Evolutionary conservation across 2,329 filamentous ascomycete genomes (phyloP), one percentile per base, ranked within the genome.

Genomic region (Dactylellina sp.): DNA sequence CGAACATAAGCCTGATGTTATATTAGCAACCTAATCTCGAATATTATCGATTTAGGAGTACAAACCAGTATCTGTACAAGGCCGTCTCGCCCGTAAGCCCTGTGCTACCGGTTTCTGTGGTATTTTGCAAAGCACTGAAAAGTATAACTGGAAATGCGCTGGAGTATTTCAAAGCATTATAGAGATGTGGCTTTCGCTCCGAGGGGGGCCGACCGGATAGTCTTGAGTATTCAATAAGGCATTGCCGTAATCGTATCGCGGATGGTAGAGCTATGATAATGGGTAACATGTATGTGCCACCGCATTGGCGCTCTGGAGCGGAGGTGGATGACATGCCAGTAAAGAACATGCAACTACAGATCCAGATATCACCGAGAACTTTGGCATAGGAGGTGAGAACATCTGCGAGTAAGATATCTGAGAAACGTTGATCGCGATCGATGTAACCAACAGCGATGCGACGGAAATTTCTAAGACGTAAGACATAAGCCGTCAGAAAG

Each of bases 141-240:
- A 94, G 84, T 78, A 98, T 91, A 62, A 98, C 93, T 1, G 95
- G 95, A 79, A 98, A 97, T 0, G 94, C 92, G 7, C 89, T 93
- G n/a, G 90, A 87, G 82, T 99, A 99, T 82, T 99, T 99, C 78
- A 92, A 83, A 7, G 94, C 94, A 84, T 99, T 99, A 80, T 92
- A 93, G 28, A 97, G 84, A 81, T 97, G 93, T 80, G 94, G 91
- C 3, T 91, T 76, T 28, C 75, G 59, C 37, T 78, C 77, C 1
- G 53, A 78, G 24, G 78, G 78, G 70, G 81, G 77, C 75, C 83
- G 81, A 75, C 81, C 79, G 86, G 84, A 24, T 84, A 84, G 76
- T 94, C 93, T 89, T 28, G 86, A 79, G 80, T 91, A 97, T 81
- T 98, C 95, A 75, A 91, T 96, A 75, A 97, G 81, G 81, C 95